A percentile compares a stretch with the other conserved stretches of the same genome.
These are phyloP conservation scores for Escallonia herrerae DNA, from an alignment of 129 eudicot species.

Conservation along the genomic window DNA sequence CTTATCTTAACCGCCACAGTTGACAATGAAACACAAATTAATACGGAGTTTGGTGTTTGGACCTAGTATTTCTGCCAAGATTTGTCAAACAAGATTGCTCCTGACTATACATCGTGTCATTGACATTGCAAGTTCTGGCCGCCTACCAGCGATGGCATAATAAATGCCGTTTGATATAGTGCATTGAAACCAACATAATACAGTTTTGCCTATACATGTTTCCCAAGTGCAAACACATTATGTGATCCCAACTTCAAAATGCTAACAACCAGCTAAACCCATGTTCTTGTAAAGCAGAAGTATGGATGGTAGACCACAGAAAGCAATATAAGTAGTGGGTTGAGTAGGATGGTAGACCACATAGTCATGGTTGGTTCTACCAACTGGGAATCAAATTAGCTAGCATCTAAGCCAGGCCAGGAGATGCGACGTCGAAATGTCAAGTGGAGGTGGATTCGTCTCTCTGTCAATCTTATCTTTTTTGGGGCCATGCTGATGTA, in stretches of 20 bases:
- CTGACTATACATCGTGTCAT: too few species aligned
- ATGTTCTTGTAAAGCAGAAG: conserved; percentile 2
- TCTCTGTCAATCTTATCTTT: conserved; percentile 27
- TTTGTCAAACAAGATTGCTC: too few species aligned
- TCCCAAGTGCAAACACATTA: background rate
- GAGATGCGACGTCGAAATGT: too few species aligned
- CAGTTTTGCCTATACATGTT: background rate
- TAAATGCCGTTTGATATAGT: background rate
- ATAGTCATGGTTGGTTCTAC: background rate
- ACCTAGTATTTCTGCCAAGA: too few species aligned
- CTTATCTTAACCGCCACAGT: background rate
- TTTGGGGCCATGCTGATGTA: conserved; percentile 6
- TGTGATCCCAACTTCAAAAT: background rate
- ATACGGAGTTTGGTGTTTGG: too few species aligned
- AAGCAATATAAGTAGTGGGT: conserved; percentile 1
- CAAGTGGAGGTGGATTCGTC: conserved; percentile 8
- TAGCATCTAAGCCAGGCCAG: too few species aligned
- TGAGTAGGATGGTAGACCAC: too few species aligned
- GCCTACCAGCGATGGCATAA: background rate
- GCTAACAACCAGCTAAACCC: background rate
- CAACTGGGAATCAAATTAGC: background rate
- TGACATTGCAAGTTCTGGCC: background rate
- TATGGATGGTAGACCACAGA: background rate
- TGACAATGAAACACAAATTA: background rate
- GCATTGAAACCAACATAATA: background rate